These are phyloP conservation scores for Aspergillus caelatus DNA, from an alignment of 2,329 filamentous ascomycete species.

Conservation along the genomic window DNA sequence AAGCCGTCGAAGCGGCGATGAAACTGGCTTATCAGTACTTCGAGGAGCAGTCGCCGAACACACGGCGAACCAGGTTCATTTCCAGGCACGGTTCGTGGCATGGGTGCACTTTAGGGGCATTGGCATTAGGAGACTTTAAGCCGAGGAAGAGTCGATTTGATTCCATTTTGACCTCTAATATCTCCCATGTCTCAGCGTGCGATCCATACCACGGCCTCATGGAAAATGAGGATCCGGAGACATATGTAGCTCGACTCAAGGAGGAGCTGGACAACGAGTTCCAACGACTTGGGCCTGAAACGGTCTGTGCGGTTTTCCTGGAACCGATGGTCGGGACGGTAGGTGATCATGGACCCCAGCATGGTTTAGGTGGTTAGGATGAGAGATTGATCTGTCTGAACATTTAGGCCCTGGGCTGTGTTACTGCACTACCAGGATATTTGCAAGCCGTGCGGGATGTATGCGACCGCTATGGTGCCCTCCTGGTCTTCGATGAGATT, in stretches of 20 bases:
- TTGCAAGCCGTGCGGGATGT: constrained; percentile 65
- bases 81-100: constrained; percentile 67
- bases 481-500: constrained; percentile 71
- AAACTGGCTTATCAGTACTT: constrained; percentile 69
- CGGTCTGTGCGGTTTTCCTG: constrained; percentile 70
- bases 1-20: constrained; percentile 67
- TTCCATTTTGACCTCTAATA: constrained; percentile 56
- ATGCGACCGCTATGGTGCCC: constrained; percentile 68
- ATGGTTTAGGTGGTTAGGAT: not conserved
- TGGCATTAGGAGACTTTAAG: constrained; percentile 66
- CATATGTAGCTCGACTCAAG: constrained; percentile 62
- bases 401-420: constrained; percentile 58
- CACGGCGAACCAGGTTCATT: constrained; percentile 61
- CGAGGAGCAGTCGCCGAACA: constrained; percentile 55
- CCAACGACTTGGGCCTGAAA: constrained; percentile 61
- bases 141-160: constrained; percentile 63
- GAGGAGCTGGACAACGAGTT: constrained; percentile 69
- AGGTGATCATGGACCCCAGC: not conserved
- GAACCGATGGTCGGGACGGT: constrained; percentile 70
- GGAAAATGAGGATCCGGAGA: constrained; percentile 53
- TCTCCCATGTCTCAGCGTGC: constrained; percentile 65
- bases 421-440: constrained; percentile 66
- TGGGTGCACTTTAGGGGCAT: constrained; percentile 68
- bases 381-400: not conserved
- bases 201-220: constrained; percentile 62